phyloP scores from a whole-genome alignment of 2,329 filamentous ascomycete species.

The Cryphonectria japonica region DNA sequence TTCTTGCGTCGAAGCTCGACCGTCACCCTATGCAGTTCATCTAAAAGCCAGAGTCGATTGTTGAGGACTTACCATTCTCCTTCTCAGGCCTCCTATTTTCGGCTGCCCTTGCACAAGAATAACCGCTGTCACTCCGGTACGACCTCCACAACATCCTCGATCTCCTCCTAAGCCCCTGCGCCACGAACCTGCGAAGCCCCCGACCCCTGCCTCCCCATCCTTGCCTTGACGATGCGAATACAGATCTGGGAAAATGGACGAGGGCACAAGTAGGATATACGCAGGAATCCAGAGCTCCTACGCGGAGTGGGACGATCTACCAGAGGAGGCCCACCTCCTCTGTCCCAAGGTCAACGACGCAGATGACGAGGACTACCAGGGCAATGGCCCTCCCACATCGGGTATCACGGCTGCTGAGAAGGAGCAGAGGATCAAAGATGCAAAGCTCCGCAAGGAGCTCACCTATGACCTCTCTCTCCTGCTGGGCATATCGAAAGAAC shows the following conservation, averaged over 20 bases:
- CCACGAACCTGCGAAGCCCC: not conserved
- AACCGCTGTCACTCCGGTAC: not conserved
- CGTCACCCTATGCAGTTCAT: not conserved
- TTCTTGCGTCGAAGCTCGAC: not conserved
- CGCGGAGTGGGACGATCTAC: constrained; percentile 37
- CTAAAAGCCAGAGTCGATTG: not conserved
- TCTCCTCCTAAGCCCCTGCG: not conserved
- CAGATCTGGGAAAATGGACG: constrained; percentile 34
- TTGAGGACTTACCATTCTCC: too few species aligned
- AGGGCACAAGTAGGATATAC: constrained; percentile 34
- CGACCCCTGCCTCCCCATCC: not conserved
- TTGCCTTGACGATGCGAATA: constrained; percentile 23
- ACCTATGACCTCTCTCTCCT: constrained; percentile 72
- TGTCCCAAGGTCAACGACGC: constrained; percentile 68
- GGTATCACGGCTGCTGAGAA: constrained; percentile 56
- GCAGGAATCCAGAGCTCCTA: constrained; percentile 35
- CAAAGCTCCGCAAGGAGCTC: constrained; percentile 59
- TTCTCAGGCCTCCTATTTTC: not conserved
- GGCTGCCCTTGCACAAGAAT: not conserved
- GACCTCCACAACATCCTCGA: too few species aligned
- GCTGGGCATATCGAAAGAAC: constrained; percentile 66
- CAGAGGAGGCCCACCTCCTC: constrained; percentile 63
- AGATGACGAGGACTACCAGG: constrained; percentile 67
- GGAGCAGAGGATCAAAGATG: constrained; percentile 56
- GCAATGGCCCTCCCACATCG: constrained; percentile 50